Evolutionary conservation across 495 filamentous ascomycete genomes (phyloP), one percentile per base, ranked within the genome.

Genomic region (Umbilicaria muhlenbergii): DNA sequence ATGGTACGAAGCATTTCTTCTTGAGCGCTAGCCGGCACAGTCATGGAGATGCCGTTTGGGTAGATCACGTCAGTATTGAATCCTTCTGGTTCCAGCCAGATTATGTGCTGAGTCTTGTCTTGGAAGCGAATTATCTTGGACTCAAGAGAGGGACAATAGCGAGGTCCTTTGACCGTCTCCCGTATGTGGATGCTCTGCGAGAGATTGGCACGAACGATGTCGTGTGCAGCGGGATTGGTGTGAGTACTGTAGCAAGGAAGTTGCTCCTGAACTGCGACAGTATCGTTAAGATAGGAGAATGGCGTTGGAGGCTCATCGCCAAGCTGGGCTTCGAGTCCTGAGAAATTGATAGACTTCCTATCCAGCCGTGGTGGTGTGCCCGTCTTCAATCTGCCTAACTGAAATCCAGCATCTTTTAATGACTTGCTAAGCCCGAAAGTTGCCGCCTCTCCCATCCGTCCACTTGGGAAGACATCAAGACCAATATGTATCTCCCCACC

Each of bases 401-500:
- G 72, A 61, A 98, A 98, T 7, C 92, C 91, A 15, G 91, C 88
- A 32, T 89, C 81, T 44, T 71, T 74, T 32, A 98, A 69, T 12
- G 86, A 94, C 55, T 89, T 93, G 66, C 86, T 94, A 34, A 98
- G 69, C 1, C 92, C 89, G 50, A 86, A 86, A 1, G 91, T 94
- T 0, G 91, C 87, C 28, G 84, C 84, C 63, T 98, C 91, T 5
- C 91, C 91, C 66, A 98, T 89, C 1, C 91, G 76, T 0, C 91
- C 91, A 0, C 91, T 81, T 0, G 92, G 92, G 49, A 70, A 91
- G 0, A 68, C 73, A 34, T 92, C 75, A 4, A 98, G 59, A 5
- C 91, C 91, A 45, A 98, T 88, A 55, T 98, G 91, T 44, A 98
- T 98, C 59, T 96, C 92, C 17, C 91, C 91, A 39, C 92, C 84